These are phyloP conservation scores for Astrothelium subdiscretum DNA, from an alignment of 495 filamentous ascomycete genomes.

Conservation along the genomic window DNA sequence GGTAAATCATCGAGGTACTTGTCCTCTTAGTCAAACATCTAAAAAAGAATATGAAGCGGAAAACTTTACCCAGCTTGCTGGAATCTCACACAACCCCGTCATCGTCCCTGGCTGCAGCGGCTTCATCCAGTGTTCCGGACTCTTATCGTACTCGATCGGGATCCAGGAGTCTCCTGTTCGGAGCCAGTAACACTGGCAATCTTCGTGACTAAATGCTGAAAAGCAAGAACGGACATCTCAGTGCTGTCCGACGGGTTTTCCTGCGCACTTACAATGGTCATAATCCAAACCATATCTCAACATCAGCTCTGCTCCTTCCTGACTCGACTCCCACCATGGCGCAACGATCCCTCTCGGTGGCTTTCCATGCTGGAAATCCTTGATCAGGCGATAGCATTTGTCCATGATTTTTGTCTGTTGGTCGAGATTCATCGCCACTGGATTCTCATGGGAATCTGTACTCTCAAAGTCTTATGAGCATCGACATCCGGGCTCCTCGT, in stretches of 20 bases:
- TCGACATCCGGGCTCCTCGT: not conserved
- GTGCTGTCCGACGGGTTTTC: not conserved
- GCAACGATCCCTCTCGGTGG: slow-evolving; percentile 56
- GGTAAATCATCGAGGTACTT: slow-evolving; percentile 24
- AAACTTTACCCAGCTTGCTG: slow-evolving; percentile 35
- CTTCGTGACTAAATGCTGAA: slow-evolving; percentile 40
- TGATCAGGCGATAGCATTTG: slow-evolving; percentile 62
- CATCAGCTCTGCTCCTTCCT: slow-evolving; percentile 38
- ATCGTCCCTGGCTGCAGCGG: slow-evolving; percentile 34
- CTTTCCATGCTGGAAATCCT: slow-evolving; percentile 59
- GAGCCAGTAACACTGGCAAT: slow-evolving; percentile 46
- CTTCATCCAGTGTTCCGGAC: slow-evolving; percentile 46
- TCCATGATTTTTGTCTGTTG: slow-evolving; percentile 67
- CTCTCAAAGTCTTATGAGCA: not conserved
- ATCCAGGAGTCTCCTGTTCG: slow-evolving; percentile 36
- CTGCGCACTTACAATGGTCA: slow-evolving; percentile 28
- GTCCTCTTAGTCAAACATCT: too few species aligned
- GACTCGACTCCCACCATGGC: slow-evolving; percentile 40
- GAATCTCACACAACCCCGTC: slow-evolving; percentile 44
- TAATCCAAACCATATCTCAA: slow-evolving; percentile 32
- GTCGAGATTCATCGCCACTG: slow-evolving; percentile 55
- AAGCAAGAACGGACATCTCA: slow-evolving; percentile 20
- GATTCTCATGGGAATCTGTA: slow-evolving; percentile 61
- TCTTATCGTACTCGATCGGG: slow-evolving; percentile 40
- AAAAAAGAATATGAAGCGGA: not conserved